A percentile compares a stretch with the other conserved stretches of the same genome.
phyloP scores from a whole-genome alignment of 805 yeast genomes.

The Sugiyamaella marilandica region DNA sequence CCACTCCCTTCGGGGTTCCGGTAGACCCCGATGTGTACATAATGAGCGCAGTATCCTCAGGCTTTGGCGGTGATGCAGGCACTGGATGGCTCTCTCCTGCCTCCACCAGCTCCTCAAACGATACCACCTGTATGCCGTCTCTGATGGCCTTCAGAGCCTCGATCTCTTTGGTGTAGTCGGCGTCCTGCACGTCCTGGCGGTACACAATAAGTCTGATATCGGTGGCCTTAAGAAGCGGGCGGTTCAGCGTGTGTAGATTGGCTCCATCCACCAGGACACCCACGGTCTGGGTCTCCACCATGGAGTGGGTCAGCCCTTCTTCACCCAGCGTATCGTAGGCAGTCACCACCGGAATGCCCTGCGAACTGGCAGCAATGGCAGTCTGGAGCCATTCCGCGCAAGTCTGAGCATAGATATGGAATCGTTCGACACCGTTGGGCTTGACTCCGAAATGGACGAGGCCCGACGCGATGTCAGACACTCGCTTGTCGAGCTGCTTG shows the following conservation, averaged over 20 bases:
- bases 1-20: constrained; percentile 83
- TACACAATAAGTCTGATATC: constrained; percentile 67
- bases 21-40: constrained; percentile 89
- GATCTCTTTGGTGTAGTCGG: constrained; percentile 54
- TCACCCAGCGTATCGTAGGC: constrained; percentile 96
- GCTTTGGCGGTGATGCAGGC: constrained; percentile 43
- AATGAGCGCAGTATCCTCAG: constrained; percentile 63
- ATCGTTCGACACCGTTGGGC: constrained; percentile 53
- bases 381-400: constrained; percentile 89
- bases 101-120: constrained; percentile 59
- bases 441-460: constrained; percentile 64
- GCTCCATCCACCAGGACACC: constrained; percentile 83
- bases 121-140: constrained; percentile 68
- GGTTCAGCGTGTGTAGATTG: constrained; percentile 59
- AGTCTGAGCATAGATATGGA: constrained; percentile 86
- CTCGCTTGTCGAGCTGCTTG: constrained; percentile 47
- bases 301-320: constrained; percentile 71
- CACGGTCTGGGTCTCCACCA: constrained; percentile 71
- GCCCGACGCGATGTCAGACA: constrained; percentile 66
- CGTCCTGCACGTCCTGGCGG: constrained; percentile 52
- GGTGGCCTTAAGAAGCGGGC: constrained; percentile 63
- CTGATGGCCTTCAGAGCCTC: constrained; percentile 58
- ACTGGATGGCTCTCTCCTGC: constrained; percentile 55
- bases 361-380: constrained; percentile 72
- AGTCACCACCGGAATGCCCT: constrained; percentile 81